Evolutionary conservation across 2,329 filamentous ascomycete species (phyloP).

Genomic region (Sclerotinia glacialis): DNA sequence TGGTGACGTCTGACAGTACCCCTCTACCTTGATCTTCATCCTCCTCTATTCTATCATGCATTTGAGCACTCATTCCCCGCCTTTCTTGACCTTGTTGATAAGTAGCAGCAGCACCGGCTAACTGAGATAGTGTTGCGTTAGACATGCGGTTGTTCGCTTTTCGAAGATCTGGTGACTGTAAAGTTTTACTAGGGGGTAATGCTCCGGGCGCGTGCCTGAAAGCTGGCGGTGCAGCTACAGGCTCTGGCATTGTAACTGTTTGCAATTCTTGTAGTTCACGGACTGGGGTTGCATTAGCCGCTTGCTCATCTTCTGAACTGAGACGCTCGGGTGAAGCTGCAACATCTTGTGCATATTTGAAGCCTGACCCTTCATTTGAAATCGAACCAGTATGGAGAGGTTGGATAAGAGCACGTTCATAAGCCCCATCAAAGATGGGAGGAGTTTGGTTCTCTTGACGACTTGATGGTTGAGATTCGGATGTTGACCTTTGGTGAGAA

Average conservation of each 20-base stretch:
- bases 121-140: slow-evolving; percentile 72
- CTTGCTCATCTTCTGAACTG: slow-evolving; percentile 56
- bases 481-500: slow-evolving; percentile 37
- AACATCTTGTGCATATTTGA: slow-evolving; percentile 46
- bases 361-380: slow-evolving; percentile 36
- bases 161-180: slow-evolving; percentile 73
- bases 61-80: slow-evolving; percentile 27
- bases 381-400: slow-evolving; percentile 32
- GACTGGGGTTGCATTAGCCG: slow-evolving; percentile 43
- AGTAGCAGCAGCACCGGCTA: slow-evolving; percentile 53
- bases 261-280: slow-evolving; percentile 56
- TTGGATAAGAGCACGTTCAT: slow-evolving; percentile 32
- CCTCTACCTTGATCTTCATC: slow-evolving; percentile 41
- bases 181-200: slow-evolving; percentile 65
- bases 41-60: slow-evolving; percentile 33
- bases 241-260: slow-evolving; percentile 60
- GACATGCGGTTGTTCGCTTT: slow-evolving; percentile 83
- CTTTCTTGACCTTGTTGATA: slow-evolving; percentile 43
- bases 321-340: slow-evolving; percentile 51
- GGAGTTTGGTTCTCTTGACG: slow-evolving; percentile 30
- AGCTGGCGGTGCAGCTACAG: slow-evolving; percentile 73
- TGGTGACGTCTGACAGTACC: slow-evolving; percentile 41
- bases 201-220: slow-evolving; percentile 74
- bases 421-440: slow-evolving; percentile 33
- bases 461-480: slow-evolving; percentile 37